These are phyloP conservation scores for Umbelopsis sp. DNA, from an alignment of 192 early-diverging fungal species.

Conservation along the genomic window DNA sequence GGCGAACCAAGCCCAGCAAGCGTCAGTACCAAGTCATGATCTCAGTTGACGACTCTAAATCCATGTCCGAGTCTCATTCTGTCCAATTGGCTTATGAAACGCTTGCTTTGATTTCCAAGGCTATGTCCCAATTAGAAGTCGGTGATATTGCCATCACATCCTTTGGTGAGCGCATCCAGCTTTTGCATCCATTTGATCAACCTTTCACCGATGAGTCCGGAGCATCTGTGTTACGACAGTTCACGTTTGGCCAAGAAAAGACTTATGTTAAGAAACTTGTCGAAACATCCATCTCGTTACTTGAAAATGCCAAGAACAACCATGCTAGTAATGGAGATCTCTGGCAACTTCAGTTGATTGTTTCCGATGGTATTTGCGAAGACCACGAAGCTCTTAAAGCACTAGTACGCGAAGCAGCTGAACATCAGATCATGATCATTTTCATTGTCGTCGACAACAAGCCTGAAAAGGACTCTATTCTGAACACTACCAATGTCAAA, in stretches of 20 bases:
- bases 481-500: slow-evolving; percentile 87
- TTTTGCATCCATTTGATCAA: slow-evolving; percentile 95
- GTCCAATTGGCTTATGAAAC: slow-evolving; percentile 96
- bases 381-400: slow-evolving; percentile 85
- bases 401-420: slow-evolving; percentile 83
- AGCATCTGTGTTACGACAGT: slow-evolving; percentile 84
- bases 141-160: slow-evolving; percentile 89
- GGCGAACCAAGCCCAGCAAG: slow-evolving; percentile 95
- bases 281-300: slow-evolving; percentile 78
- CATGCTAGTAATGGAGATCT: slow-evolving; percentile 66
- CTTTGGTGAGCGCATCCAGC: slow-evolving; percentile 86
- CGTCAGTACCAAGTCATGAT: slow-evolving; percentile 99
- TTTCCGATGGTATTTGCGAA: slow-evolving; percentile 97
- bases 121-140: slow-evolving; percentile 92
- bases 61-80: slow-evolving; percentile 89
- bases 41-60: slow-evolving; percentile 95
- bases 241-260: slow-evolving; percentile 89
- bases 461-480: slow-evolving; percentile 79
- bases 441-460: slow-evolving; percentile 95
- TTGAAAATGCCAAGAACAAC: slow-evolving; percentile 69
- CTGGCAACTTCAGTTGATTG: slow-evolving; percentile 95
- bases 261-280: slow-evolving; percentile 89
- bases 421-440: slow-evolving; percentile 89
- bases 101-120: slow-evolving; percentile 88
- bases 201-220: slow-evolving; percentile 91